These are phyloP conservation scores for Taiwanofungus camphoratus DNA, from an alignment of 1,284 basidiomycete genomes.

Conservation along the genomic window DNA sequence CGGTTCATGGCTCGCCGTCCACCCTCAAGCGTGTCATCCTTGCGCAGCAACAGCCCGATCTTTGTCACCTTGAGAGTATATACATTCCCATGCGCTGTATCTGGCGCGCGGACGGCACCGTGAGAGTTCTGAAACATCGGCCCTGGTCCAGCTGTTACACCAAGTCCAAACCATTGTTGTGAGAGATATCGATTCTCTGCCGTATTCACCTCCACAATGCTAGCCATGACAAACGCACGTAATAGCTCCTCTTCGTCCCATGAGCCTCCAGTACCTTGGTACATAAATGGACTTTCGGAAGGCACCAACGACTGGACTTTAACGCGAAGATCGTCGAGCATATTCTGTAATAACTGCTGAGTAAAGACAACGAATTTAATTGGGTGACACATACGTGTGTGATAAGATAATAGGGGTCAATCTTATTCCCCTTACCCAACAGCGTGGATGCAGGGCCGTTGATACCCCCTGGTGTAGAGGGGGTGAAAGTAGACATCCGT, in stretches of 20 bases:
- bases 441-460: conserved; percentile 33
- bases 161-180: conserved; percentile 45
- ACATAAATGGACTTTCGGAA: conserved; percentile 67
- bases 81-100: conserved; percentile 27
- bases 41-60: conserved; percentile 77
- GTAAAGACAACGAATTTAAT: not conserved
- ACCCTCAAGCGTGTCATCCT: conserved; percentile 75
- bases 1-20: conserved; percentile 72
- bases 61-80: conserved; percentile 75
- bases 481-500: conserved; percentile 35
- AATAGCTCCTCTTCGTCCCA: conserved; percentile 72
- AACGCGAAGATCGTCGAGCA: conserved; percentile 73
- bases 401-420: conserved; percentile 93
- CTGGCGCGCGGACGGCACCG: conserved; percentile 13
- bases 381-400: conserved; percentile 48
- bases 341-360: conserved; percentile 39
- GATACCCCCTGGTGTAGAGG: conserved; percentile 27
- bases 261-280: conserved; percentile 62
- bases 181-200: conserved; percentile 35
- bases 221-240: conserved; percentile 64
- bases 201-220: conserved; percentile 50
- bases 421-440: conserved; percentile 56
- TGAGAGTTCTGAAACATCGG: conserved; percentile 18
- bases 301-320: conserved; percentile 66
- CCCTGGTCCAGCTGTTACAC: conserved; percentile 31